phyloP scores from a whole-genome alignment of 2,329 filamentous ascomycete species.

The Exophiala lecanii-corni region DNA sequence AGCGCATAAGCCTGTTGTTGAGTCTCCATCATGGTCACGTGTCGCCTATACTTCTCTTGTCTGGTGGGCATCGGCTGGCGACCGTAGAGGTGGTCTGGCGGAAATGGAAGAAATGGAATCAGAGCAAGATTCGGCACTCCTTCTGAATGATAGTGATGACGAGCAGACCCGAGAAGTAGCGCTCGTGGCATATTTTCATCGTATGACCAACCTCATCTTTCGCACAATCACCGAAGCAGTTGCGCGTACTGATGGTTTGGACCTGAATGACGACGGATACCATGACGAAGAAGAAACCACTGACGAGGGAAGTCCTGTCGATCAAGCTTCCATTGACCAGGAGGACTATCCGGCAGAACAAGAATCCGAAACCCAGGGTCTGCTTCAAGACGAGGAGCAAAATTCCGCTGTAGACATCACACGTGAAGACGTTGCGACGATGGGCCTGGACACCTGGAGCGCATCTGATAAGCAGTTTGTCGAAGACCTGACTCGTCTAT shows the following conservation, averaged over 20 bases:
- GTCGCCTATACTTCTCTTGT: conserved; percentile 60
- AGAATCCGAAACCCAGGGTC: conserved; percentile 17
- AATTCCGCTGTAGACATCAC: conserved; percentile 35
- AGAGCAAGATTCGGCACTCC: conserved; percentile 41
- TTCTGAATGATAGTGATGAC: conserved; percentile 33
- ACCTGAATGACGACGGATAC: conserved; percentile 17
- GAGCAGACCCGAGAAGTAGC: conserved; percentile 42
- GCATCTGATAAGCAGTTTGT: conserved; percentile 43
- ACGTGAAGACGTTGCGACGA: conserved; percentile 42
- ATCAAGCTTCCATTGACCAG: conserved; percentile 18
- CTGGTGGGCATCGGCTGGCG: conserved; percentile 65
- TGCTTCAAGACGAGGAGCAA: conserved; percentile 22
- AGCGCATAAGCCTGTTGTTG: conserved; percentile 42
- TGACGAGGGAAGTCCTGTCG: conserved; percentile 7
- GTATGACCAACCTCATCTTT: conserved; percentile 44
- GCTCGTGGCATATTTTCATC: conserved; percentile 48
- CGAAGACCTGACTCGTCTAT: conserved; percentile 41
- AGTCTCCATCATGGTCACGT: conserved; percentile 56
- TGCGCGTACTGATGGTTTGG: conserved; percentile 35
- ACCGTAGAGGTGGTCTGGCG: conserved; percentile 50
- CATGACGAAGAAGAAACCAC: conserved; percentile 17
- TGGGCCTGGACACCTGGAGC: conserved; percentile 49
- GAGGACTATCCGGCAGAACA: conserved; percentile 11
- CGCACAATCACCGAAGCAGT: conserved; percentile 39
- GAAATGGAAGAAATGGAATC: conserved; percentile 50